Conservation (phyloP, 2,329 filamentous ascomycete species). For the Pseudogymnoascus pannorum region DNA sequence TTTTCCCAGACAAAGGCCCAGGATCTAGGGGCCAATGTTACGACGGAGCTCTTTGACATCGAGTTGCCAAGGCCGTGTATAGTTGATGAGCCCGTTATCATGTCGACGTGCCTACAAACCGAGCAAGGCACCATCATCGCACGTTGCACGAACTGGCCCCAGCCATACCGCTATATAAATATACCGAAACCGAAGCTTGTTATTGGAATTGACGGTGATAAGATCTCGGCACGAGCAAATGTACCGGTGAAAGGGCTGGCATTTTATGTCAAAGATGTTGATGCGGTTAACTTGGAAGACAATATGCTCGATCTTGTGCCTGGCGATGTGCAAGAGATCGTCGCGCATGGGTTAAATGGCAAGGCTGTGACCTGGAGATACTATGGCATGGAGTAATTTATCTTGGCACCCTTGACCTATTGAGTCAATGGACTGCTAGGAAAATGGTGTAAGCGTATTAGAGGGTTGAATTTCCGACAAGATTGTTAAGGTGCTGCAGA, state of each 20-base stretch:
- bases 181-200: neutral
- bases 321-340: constrained; percentile 46
- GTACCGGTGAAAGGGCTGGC: constrained; percentile 57
- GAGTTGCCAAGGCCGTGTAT: neutral
- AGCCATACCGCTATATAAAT: constrained; percentile 53
- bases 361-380: neutral
- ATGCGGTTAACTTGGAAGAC: constrained; percentile 47
- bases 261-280: constrained; percentile 47
- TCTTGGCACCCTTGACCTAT: neutral
- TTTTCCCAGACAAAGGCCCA: neutral
- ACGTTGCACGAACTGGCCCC: constrained; percentile 59
- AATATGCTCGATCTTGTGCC: constrained; percentile 59
- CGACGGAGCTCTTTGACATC: constrained; percentile 32
- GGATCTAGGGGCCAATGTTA: constrained; percentile 20
- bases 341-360: constrained; percentile 33
- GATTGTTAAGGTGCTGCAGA: too few relatives aligned
- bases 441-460: neutral
- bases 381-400: neutral
- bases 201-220: constrained; percentile 24
- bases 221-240: constrained; percentile 46
- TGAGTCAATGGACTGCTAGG: neutral
- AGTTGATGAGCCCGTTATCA: neutral
- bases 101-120: constrained; percentile 11
- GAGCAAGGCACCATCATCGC: constrained; percentile 46
- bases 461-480: neutral